phyloP scores from a whole-genome alignment of 2,329 filamentous ascomycete genomes.

The Phaeophleospora eucalypticola region DNA sequence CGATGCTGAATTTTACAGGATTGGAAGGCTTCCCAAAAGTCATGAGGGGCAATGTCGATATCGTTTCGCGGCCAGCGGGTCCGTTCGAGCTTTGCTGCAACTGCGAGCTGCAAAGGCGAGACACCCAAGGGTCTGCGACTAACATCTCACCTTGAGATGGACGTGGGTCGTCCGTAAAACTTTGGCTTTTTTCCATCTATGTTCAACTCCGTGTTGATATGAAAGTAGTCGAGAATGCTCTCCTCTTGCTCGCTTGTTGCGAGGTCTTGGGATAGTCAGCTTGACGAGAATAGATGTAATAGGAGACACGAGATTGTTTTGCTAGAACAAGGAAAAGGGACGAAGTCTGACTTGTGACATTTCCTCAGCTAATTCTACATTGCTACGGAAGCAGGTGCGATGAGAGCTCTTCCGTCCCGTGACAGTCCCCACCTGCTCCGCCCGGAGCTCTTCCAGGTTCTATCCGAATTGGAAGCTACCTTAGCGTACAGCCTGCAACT shows the following conservation, averaged over 20 bases:
- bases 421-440: too few species aligned
- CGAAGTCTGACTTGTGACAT: background rate
- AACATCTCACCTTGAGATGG: background rate
- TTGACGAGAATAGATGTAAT: too few species aligned
- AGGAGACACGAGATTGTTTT: background rate
- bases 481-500: slow-evolving; percentile 2
- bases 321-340: background rate
- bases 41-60: slow-evolving; percentile 10
- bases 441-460: too few species aligned
- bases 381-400: background rate
- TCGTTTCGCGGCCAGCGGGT: slow-evolving; percentile 6
- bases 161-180: background rate
- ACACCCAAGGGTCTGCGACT: slow-evolving; percentile 12
- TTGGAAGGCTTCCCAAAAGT: slow-evolving; percentile 15
- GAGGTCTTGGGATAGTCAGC: too few species aligned
- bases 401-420: background rate
- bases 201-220: too few species aligned
- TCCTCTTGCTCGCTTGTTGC: too few species aligned
- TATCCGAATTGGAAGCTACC: too few species aligned
- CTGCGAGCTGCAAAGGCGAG: slow-evolving; percentile 10
- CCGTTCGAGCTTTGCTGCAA: slow-evolving; percentile 6
- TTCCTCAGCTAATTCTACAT: background rate
- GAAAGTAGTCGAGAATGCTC: too few species aligned
- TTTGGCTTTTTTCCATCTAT: too few species aligned
- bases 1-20: slow-evolving; percentile 20